Percentiles rank a stretch among this genome's conserved stretches.
These are phyloP conservation scores for Hysterangium stoloniferum DNA, from an alignment of 768 basidiomycete genomes.

Conservation along the genomic window DNA sequence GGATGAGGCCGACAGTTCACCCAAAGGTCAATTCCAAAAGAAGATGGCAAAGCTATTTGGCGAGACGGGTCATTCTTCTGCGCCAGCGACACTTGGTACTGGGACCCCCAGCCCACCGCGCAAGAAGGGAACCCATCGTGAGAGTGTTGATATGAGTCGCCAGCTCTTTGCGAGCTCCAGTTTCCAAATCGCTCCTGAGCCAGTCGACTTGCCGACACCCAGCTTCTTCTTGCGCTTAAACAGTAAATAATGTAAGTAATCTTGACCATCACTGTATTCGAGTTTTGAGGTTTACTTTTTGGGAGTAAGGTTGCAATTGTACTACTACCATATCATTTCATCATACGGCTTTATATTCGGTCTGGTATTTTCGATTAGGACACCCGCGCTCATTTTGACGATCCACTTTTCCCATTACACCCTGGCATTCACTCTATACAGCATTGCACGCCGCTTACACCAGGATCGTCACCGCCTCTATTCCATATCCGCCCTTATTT, in stretches of 20 bases:
- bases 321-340: neutral
- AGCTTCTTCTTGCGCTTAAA: constrained; percentile 6
- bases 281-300: neutral
- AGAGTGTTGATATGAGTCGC: constrained; percentile 4
- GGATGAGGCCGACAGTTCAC: neutral
- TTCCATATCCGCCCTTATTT: neutral
- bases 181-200: constrained; percentile 11
- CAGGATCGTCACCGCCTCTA: constrained; percentile 1
- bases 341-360: neutral
- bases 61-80: neutral
- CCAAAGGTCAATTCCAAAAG: neutral
- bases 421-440: neutral
- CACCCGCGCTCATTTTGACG: constrained; percentile 5
- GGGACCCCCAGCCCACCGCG: constrained; percentile 4
- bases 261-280: neutral
- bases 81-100: neutral
- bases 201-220: constrained; percentile 8
- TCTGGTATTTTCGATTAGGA: constrained; percentile 6
- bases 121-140: neutral
- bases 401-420: neutral
- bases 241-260: neutral
- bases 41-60: constrained; percentile 5
- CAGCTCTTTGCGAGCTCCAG: constrained; percentile 12
- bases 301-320: neutral
- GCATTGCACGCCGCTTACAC: constrained; percentile 2